Evolutionary conservation across 495 filamentous ascomycete species (phyloP).

Genomic region (Hypoxylon fuscum): DNA sequence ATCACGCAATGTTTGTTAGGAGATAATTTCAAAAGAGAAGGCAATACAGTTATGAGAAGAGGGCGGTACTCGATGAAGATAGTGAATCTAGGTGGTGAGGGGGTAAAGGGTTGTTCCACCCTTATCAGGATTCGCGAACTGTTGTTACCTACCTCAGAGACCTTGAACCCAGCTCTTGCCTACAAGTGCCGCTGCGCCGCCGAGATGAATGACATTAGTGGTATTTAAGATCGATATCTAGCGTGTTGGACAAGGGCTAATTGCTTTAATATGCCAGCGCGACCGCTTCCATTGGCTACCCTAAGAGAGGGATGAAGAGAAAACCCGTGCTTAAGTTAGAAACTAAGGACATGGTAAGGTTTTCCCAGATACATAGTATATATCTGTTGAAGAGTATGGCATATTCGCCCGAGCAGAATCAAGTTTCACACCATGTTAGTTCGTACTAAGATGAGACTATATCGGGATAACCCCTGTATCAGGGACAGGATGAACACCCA

Average conservation of each 20-base stretch:
- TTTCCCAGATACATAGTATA: constrained; percentile 22
- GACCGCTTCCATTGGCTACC: constrained; percentile 11
- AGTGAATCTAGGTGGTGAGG: no score
- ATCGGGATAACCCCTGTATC: constrained; percentile 27
- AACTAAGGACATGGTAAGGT: constrained; percentile 2
- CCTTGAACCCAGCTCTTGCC: constrained; percentile 5
- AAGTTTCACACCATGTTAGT: constrained; percentile 36
- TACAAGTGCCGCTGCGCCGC: constrained; percentile 4
- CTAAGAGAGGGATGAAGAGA: background rate
- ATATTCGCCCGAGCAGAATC: constrained; percentile 18
- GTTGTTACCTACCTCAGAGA: background rate
- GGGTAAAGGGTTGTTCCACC: constrained; percentile 13
- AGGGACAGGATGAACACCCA: constrained; percentile 14
- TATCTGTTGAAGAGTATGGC: constrained; percentile 13
- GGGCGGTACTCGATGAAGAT: constrained; percentile 2
- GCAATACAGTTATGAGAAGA: background rate
- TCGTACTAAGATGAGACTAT: constrained; percentile 24
- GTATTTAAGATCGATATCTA: background rate
- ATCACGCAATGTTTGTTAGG: background rate
- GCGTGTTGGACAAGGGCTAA: constrained; percentile 3
- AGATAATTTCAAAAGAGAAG: background rate
- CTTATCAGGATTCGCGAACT: constrained; percentile 16
- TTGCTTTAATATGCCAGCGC: constrained; percentile 6
- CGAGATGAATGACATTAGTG: constrained; percentile 7
- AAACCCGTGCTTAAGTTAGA: constrained; percentile 8